Percentiles rank a stretch among this genome's conserved stretches.
These are phyloP conservation scores for Telopea speciosissima DNA, from an alignment of 177 flowering plant genomes.

Conservation along the genomic window DNA sequence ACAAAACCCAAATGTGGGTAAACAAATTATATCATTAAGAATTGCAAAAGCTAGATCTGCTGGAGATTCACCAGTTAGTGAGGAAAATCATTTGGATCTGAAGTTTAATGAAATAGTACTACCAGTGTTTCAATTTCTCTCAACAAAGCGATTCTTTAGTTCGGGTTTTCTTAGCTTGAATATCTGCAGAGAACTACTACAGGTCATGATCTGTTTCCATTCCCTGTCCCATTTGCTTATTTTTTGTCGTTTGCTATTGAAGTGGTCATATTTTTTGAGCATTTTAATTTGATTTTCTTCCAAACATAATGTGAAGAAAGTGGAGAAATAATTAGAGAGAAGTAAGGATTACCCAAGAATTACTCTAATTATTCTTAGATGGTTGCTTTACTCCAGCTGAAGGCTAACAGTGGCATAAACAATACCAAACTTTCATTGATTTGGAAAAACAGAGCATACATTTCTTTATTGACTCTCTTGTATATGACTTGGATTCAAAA, in stretches of 20 bases:
- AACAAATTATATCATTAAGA: conserved; percentile 26
- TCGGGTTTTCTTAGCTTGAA: conserved; percentile 47
- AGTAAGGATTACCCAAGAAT: too few species aligned
- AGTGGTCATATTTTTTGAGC: neutral
- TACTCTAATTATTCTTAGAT: too few species aligned
- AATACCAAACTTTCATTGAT: too few species aligned
- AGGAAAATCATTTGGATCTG: conserved; percentile 22
- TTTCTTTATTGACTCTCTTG: too few species aligned
- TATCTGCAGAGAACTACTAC: conserved; percentile 62
- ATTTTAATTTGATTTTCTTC: neutral
- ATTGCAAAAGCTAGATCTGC: conserved; percentile 24
- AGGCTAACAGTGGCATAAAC: too few species aligned
- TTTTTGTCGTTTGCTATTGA: neutral
- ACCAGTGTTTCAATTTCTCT: conserved; percentile 70
- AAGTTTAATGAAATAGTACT: conserved; percentile 50
- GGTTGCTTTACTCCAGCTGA: too few species aligned
- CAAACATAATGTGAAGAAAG: too few species aligned
- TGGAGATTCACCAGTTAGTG: conserved; percentile 36
- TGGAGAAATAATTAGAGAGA: too few species aligned
- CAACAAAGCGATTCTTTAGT: conserved; percentile 47
- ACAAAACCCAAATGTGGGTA: conserved; percentile 24
- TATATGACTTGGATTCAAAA: too few species aligned
- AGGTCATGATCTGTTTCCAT: conserved; percentile 37
- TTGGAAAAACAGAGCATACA: too few species aligned
- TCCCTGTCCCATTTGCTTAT: neutral